Base-by-base conservation (phyloP, 208 protist species). In the Trypanosoma scelopori region DNA sequence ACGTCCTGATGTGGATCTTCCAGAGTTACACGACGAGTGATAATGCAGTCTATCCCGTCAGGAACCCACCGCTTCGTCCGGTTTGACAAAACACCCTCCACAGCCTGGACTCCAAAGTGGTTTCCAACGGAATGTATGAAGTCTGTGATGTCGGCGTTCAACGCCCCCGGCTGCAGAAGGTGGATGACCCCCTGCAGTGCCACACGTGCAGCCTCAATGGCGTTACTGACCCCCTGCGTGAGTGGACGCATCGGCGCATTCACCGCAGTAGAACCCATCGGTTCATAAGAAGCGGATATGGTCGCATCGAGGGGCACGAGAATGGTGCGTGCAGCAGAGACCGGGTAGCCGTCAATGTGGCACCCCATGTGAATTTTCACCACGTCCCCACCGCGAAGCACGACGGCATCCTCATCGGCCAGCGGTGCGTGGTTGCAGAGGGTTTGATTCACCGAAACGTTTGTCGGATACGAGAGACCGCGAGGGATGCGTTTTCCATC, bases 321-420 rank as follows among this genome's bases (percentile, higher is more conserved):
- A 53, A 98, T 51, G 1, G 97, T 99, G 81, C 97, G 95, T 1
- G 96, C 97, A 16, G 90, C 95, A 25, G 84, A 79, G 13, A 97
- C 93, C 12, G 98, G 91, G 82, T 97, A 99, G 67, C 98, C 98
- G 71, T 99, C 98, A 41, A 99, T 84, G 75, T 99, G 98, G 69
- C 86, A 93, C 55, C 97, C 98, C 3, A 99, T 72, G 72, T 99
- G 98, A 71, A 98, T 92, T 85, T 99, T 99, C 51, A 98, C 97
- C 22, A 99, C 82, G 68, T 99, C 98, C 37, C 92, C 92, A 11
- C 72, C 83, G 55, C 82, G 55, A 43, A 97, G 73, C 15, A 81
- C 58, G 23, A 79, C 74, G n/a, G 62, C 82, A n/a, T 98, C 85
- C 53, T 80, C 73, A 28, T 61, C 71, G 22, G 72, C 69, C 48